A percentile compares a stretch with the other conserved stretches of the same genome.
phyloP scores from a whole-genome alignment of 2,329 filamentous ascomycete genomes.

The Fusarium sp. region DNA sequence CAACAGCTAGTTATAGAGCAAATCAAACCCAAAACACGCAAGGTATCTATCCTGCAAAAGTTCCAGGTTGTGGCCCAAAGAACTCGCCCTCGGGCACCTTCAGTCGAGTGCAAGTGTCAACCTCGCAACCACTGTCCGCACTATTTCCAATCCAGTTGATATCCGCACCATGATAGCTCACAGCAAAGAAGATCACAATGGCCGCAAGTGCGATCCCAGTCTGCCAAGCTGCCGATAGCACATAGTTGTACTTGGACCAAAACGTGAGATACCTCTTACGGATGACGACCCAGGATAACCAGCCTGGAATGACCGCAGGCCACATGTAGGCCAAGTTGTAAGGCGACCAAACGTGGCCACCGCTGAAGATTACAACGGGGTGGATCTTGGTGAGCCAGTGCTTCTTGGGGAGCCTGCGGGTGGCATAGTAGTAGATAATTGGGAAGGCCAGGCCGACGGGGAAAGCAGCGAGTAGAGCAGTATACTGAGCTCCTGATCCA shows the following conservation, averaged over 20 bases:
- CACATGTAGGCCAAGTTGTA: slow-evolving; percentile 61
- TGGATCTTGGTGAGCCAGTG: slow-evolving; percentile 56
- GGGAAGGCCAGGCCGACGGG: slow-evolving; percentile 53
- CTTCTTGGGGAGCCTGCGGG: slow-evolving; percentile 49
- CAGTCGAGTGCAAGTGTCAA: slow-evolving; percentile 34
- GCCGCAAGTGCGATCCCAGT: slow-evolving; percentile 60
- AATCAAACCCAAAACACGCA: not conserved
- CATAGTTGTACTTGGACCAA: slow-evolving; percentile 64
- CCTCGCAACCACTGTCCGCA: slow-evolving; percentile 44
- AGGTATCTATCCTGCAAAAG: slow-evolving; percentile 12
- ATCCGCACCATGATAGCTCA: slow-evolving; percentile 53
- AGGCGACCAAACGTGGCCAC: slow-evolving; percentile 55
- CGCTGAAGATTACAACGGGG: slow-evolving; percentile 58
- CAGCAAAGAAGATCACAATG: slow-evolving; percentile 63
- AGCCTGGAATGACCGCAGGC: slow-evolving; percentile 60
- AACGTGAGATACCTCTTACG: slow-evolving; percentile 58
- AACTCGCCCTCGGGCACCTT: slow-evolving; percentile 43
- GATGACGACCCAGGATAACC: slow-evolving; percentile 60
- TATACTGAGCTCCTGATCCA: slow-evolving; percentile 51
- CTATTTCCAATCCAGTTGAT: slow-evolving; percentile 61
- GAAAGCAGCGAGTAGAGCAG: slow-evolving; percentile 53
- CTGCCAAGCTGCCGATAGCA: slow-evolving; percentile 60
- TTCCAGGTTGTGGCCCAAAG: slow-evolving; percentile 44
- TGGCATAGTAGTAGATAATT: slow-evolving; percentile 51
- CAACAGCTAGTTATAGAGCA: not conserved